Base-by-base conservation (phyloP, 306 rosid species). In the Glycine soja region DNA sequence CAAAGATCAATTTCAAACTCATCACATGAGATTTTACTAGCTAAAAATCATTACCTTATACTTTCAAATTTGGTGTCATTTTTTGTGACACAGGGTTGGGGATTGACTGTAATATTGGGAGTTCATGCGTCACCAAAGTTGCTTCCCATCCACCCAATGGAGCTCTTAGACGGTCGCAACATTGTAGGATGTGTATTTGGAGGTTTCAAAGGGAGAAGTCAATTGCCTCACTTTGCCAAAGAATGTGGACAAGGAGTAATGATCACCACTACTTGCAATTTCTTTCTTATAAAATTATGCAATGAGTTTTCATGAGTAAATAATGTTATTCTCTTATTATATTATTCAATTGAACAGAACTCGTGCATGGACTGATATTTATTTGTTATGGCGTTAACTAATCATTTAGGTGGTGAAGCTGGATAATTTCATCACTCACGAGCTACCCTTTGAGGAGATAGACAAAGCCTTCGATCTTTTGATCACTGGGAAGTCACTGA, bases 61-160 rank as follows among this genome's bases (percentile, higher is more conserved):
- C 10, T 24, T 4, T 0, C 15, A 13, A 78, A 65, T 45, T 72
- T 63, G 0, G 36, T 46, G 30, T 24, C 30, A 24, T 24, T 24
- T 24, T 24, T 24, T 24, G 30, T 24, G 62, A 38, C 73, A 75
- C 77, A 93, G 97, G 97, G 98, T 24, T 94, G 97, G 92, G 98
- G 98, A 43, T 82, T 85, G 54, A 85, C 92, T 3, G 93, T 90
- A 70, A n/a, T 92, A 3, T 30, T 93, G 85, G 98, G 98, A 72
- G 81, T 91, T 64, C 98, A 90, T 73, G 0, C 87, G 57, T 58
- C 87, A 46, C 97, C 98, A 54, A 83, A 34, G 16, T 61, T 85
- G 88, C 90, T 94, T 40, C 95, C 95, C 3, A 73, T 94, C 15
- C 98, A 94, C 56, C 95, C 98, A 46, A 94, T 94, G 98, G 97